These are phyloP conservation scores for Kazachstania bromeliacearum DNA, from an alignment of 805 yeast genomes.

Conservation along the genomic window DNA sequence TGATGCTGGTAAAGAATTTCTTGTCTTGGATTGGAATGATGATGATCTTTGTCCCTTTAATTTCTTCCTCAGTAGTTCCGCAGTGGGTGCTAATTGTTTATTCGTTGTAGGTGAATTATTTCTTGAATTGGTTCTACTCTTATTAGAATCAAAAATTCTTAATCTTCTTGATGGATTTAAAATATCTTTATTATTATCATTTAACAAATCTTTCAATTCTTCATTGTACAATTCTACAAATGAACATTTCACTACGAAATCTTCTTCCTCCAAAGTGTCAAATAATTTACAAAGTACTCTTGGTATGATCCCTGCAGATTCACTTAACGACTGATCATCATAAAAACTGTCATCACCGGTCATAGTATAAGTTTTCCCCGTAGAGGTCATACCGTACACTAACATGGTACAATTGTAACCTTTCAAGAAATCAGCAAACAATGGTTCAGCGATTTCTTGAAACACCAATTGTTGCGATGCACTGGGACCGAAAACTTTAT, in stretches of 20 bases:
- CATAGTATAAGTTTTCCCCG: constrained; percentile 79
- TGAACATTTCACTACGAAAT: constrained; percentile 63
- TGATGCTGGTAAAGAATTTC: constrained; percentile 3
- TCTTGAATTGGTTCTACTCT: constrained; percentile 15
- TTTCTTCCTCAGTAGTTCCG: constrained; percentile 9
- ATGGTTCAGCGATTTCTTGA: constrained; percentile 54
- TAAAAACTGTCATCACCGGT: constrained; percentile 49
- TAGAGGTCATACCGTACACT: constrained; percentile 90
- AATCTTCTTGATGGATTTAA: constrained; percentile 33
- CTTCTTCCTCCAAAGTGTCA: constrained; percentile 38
- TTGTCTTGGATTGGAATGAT: not conserved
- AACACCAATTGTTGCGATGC: constrained; percentile 64
- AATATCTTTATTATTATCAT: constrained; percentile 3
- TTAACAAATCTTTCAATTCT: constrained; percentile 63
- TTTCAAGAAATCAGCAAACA: constrained; percentile 55
- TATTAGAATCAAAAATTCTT: constrained; percentile 40
- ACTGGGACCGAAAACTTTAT: constrained; percentile 74
- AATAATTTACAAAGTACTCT: constrained; percentile 51
- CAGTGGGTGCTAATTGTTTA: constrained; percentile 3
- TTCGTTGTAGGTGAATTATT: constrained; percentile 19
- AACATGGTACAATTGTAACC: constrained; percentile 77
- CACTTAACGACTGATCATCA: constrained; percentile 21
- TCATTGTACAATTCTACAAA: constrained; percentile 84
- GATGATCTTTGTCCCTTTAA: not conserved
- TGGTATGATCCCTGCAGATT: constrained; percentile 59